Conservation (phyloP, 768 basidiomycete species). For the Macrolepiota dolichaula region DNA sequence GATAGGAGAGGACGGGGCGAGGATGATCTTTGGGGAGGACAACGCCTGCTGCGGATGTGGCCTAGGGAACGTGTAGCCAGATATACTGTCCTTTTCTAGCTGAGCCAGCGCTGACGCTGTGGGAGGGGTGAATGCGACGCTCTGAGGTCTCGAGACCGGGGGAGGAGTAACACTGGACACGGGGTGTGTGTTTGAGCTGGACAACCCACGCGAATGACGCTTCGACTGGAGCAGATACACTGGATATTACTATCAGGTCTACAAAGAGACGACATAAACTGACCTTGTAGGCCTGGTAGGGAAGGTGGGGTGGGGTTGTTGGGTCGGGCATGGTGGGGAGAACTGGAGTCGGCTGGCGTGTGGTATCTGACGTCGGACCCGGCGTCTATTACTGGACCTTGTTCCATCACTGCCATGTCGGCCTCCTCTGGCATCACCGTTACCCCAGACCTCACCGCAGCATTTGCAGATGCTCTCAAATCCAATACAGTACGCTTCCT, state of each 20-base stretch:
- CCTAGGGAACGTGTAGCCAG: neutral
- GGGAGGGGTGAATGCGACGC: conserved; percentile 19
- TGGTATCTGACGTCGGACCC: neutral
- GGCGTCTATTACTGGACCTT: neutral
- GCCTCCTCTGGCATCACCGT: conserved; percentile 70
- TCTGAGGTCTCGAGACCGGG: conserved; percentile 25
- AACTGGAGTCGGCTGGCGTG: neutral
- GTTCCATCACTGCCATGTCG: conserved; percentile 48
- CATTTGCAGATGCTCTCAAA: conserved; percentile 57
- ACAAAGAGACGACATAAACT: conserved; percentile 14
- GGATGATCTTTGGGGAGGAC: conserved; percentile 3
- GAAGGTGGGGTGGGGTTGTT: conserved; percentile 28
- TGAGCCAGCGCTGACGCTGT: conserved; percentile 14
- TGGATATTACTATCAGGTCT: conserved; percentile 6
- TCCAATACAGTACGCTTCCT: conserved; percentile 60
- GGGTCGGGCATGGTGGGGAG: conserved; percentile 25
- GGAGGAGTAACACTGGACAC: conserved; percentile 25
- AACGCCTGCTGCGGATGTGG: neutral
- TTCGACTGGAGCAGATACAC: conserved; percentile 36
- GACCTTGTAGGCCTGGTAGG: conserved; percentile 53
- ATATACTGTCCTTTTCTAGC: neutral
- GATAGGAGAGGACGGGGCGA: conserved; percentile 10
- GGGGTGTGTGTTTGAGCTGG: conserved; percentile 23
- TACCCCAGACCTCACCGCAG: conserved; percentile 51
- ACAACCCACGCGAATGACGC: conserved; percentile 38